phyloP scores from a whole-genome alignment of 2,329 filamentous ascomycete genomes.

The Venturia nashicola region DNA sequence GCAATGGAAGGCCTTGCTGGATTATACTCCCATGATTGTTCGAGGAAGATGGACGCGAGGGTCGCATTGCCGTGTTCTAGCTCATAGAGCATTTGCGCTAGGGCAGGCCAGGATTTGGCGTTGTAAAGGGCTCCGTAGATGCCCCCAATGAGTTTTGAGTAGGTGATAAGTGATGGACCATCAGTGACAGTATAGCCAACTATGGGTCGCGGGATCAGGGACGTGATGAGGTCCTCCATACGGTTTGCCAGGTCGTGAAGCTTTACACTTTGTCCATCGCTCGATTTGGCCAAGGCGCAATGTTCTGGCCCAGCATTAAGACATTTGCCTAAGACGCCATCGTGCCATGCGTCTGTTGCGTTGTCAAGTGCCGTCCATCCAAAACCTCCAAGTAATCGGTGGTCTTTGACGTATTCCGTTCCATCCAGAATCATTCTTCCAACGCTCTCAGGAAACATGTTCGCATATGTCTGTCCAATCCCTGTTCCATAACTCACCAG shows the following conservation, averaged over 20 bases:
- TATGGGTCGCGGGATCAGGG: neutral
- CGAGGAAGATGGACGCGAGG: neutral
- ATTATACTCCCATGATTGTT: neutral
- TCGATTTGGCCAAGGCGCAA: neutral
- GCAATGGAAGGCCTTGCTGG: neutral
- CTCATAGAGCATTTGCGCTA: conserved; percentile 5
- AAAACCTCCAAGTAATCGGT: neutral
- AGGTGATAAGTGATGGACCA: conserved; percentile 2
- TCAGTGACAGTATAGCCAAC: neutral
- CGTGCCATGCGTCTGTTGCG: conserved; percentile 1
- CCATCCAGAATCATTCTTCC: conserved; percentile 36
- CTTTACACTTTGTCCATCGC: neutral
- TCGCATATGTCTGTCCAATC: conserved; percentile 40
- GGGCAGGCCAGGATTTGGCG: conserved; percentile 1
- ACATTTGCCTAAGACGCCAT: conserved; percentile 2
- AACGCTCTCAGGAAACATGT: conserved; percentile 37
- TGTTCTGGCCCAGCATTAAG: conserved; percentile 3
- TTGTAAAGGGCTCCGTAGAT: neutral
- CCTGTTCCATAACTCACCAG: conserved; percentile 33
- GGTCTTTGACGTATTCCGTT: conserved; percentile 2
- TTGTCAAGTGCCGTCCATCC: conserved; percentile 4
- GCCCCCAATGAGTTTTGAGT: neutral
- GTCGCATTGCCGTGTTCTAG: conserved; percentile 2
- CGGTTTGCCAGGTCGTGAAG: neutral
- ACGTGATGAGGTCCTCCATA: neutral